Conservation (phyloP, 2,329 filamentous ascomycete genomes). For the Westerdykella ornata region DNA sequence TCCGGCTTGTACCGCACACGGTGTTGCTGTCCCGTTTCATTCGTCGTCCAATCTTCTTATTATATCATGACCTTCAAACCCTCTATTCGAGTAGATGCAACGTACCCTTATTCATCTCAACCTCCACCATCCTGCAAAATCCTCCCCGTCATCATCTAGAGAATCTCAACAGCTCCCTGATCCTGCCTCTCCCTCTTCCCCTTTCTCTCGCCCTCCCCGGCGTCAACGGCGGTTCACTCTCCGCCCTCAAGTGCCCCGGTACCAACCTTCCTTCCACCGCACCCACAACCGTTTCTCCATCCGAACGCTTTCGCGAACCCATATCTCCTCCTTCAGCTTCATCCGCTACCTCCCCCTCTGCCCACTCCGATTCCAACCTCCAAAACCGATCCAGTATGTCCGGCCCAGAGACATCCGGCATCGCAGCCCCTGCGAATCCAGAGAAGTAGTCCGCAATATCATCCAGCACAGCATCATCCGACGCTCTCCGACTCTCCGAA, state of each 20-base stretch:
- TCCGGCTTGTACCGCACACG: too few relatives aligned
- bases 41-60: too few relatives aligned
- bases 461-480: conserved; percentile 34
- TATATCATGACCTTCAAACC: too few relatives aligned
- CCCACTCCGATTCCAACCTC: conserved; percentile 11
- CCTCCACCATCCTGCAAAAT: neutral
- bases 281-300: neutral
- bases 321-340: neutral
- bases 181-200: neutral
- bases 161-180: neutral
- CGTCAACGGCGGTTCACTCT: neutral
- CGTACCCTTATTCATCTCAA: neutral
- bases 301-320: neutral
- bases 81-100: too few relatives aligned
- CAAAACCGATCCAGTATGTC: conserved; percentile 29
- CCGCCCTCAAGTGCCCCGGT: neutral
- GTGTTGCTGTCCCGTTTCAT: too few relatives aligned
- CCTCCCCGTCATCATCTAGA: neutral
- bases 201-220: neutral
- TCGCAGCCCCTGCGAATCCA: conserved; percentile 33
- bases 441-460: conserved; percentile 41
- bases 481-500: conserved; percentile 17
- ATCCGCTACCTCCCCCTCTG: neutral
- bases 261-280: neutral
- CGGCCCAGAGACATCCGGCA: conserved; percentile 19